Conservation (phyloP, 1,284 basidiomycete genomes). For the Mycena citricolor region DNA sequence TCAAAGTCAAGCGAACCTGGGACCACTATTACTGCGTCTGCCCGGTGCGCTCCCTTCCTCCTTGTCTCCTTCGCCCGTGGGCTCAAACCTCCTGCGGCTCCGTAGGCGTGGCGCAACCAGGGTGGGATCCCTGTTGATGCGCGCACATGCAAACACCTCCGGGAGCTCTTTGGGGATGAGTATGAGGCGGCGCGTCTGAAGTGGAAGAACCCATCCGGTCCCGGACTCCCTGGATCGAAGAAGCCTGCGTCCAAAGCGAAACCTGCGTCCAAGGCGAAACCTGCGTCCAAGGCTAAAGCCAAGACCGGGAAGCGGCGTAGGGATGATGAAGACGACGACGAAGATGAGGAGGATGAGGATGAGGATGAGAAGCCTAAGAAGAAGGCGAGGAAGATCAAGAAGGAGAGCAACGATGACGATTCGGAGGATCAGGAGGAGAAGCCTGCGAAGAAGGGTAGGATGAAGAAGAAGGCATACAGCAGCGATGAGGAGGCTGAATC, state of each 20-base stretch:
- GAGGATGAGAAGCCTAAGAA: slow-evolving; percentile 3
- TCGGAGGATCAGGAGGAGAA: slow-evolving; percentile 21
- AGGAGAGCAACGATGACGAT: slow-evolving; percentile 23
- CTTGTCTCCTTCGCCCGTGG: neutral
- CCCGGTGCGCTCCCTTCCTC: neutral
- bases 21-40: slow-evolving; percentile 54
- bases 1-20: slow-evolving; percentile 51
- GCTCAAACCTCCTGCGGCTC: no score
- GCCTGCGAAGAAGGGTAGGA: slow-evolving; percentile 18
- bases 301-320: neutral
- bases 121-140: slow-evolving; percentile 49
- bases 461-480: slow-evolving; percentile 15
- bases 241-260: slow-evolving; percentile 31
- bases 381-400: slow-evolving; percentile 17
- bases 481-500: slow-evolving; percentile 18
- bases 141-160: slow-evolving; percentile 62
- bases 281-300: slow-evolving; percentile 21
- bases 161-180: slow-evolving; percentile 52
- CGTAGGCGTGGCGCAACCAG: slow-evolving; percentile 48
- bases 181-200: slow-evolving; percentile 54
- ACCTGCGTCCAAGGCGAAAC: slow-evolving; percentile 28
- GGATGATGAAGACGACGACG: slow-evolving; percentile 14
- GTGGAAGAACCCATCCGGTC: slow-evolving; percentile 46
- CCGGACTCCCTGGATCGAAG: no score
- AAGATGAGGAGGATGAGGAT: slow-evolving; percentile 1